phyloP scores from a whole-genome alignment of 176 grass and related monocot genomes.

The Canna indica region DNA sequence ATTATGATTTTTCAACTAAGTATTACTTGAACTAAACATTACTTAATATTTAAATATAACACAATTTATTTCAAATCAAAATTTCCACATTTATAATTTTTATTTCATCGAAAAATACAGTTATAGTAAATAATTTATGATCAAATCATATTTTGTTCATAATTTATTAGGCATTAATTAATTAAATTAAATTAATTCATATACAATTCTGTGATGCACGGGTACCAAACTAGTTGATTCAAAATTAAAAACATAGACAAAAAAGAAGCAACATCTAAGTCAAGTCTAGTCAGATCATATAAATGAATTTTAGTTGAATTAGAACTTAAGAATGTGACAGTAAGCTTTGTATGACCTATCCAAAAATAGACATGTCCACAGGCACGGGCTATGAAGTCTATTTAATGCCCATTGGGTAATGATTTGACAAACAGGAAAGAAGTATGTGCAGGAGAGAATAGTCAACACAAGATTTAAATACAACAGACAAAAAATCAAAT shows the following conservation, averaged over 20 bases:
- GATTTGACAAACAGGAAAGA: neutral
- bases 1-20: too few relatives aligned
- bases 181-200: too few relatives aligned
- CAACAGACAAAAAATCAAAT: conserved; percentile 1
- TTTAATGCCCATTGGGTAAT: neutral
- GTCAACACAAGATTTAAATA: neutral
- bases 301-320: neutral
- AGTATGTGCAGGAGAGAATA: neutral
- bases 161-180: too few relatives aligned
- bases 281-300: neutral
- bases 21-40: too few relatives aligned
- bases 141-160: too few relatives aligned
- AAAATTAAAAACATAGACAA: neutral
- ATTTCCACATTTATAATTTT: too few relatives aligned
- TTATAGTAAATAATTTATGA: too few relatives aligned
- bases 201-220: too few relatives aligned
- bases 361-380: neutral
- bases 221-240: too few relatives aligned
- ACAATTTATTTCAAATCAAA: too few relatives aligned
- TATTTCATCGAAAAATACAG: too few relatives aligned
- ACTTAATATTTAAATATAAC: too few relatives aligned
- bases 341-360: neutral
- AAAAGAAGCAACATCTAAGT: neutral
- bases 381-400: neutral
- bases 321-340: neutral